Percentiles rank a stretch among this genome's conserved stretches.
These are phyloP conservation scores for Cutaneotrichosporon daszewskae DNA, from an alignment of 1,284 basidiomycete genomes.

Conservation along the genomic window DNA sequence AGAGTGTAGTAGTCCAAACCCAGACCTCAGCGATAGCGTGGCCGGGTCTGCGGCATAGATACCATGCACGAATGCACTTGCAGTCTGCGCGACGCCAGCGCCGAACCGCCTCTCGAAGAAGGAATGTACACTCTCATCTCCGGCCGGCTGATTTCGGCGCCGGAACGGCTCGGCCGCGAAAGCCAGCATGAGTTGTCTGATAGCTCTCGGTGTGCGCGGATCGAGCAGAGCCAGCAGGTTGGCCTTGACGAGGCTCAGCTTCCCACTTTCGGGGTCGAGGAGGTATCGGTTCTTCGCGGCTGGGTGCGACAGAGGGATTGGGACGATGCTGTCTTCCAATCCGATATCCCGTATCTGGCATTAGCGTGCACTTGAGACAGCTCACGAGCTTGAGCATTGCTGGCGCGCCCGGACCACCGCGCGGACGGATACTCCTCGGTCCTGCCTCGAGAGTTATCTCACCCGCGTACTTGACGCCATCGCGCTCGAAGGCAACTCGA, in stretches of 20 bases:
- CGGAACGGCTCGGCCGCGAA: constrained; percentile 59
- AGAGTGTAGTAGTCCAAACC: constrained; percentile 69
- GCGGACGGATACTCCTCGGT: constrained; percentile 73
- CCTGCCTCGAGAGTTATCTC: constrained; percentile 68
- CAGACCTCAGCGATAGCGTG: constrained; percentile 64
- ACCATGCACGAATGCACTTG: constrained; percentile 82
- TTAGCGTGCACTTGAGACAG: constrained; percentile 14
- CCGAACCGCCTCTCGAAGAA: constrained; percentile 77
- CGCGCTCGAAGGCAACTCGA: constrained; percentile 35
- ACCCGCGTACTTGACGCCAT: constrained; percentile 18
- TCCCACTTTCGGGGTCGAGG: constrained; percentile 16
- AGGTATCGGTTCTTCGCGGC: constrained; percentile 42
- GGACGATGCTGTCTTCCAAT: constrained; percentile 25
- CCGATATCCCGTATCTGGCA: constrained; percentile 24
- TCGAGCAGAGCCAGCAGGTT: constrained; percentile 3
- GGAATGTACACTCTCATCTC: constrained; percentile 75
- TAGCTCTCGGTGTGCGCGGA: neutral
- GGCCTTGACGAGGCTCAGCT: constrained; percentile 3
- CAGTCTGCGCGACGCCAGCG: constrained; percentile 63
- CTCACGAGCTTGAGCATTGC: constrained; percentile 71
- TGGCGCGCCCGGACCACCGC: constrained; percentile 53
- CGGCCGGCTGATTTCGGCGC: constrained; percentile 46
- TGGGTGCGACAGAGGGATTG: constrained; percentile 36
- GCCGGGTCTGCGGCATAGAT: constrained; percentile 85
- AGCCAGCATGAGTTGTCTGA: constrained; percentile 51